Percentiles rank a stretch among this genome's conserved stretches.
phyloP scores from a whole-genome alignment of 345 rosid genomes.

The Clausena lansium region DNA sequence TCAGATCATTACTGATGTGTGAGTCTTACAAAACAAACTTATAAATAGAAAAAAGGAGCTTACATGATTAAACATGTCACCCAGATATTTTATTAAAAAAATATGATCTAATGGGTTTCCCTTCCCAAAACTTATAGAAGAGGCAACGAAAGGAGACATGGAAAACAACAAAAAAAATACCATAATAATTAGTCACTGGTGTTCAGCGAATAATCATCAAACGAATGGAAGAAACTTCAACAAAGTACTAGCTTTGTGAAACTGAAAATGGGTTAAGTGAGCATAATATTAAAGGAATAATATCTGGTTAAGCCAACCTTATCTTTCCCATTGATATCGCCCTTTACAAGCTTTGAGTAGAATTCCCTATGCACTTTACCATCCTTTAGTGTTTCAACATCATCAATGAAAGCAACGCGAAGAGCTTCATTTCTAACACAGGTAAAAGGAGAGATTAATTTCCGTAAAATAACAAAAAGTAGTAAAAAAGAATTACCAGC shows the following conservation, averaged over 20 bases:
- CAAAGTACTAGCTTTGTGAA: not conserved
- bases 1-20: not conserved
- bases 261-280: not conserved
- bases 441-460: slow-evolving; percentile 15
- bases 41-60: not conserved
- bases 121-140: not conserved
- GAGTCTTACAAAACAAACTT: not conserved
- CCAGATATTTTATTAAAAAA: not conserved
- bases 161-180: not conserved
- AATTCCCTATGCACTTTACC: slow-evolving; percentile 73
- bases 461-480: slow-evolving; percentile 4
- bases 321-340: slow-evolving; percentile 93
- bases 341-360: slow-evolving; percentile 94
- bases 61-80: not conserved
- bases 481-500: not conserved
- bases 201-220: not conserved
- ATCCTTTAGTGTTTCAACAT: slow-evolving; percentile 74
- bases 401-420: slow-evolving; percentile 93
- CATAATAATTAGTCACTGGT: not conserved
- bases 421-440: slow-evolving; percentile 92
- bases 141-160: not conserved
- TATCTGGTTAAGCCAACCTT: slow-evolving; percentile 44
- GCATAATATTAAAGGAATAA: not conserved
- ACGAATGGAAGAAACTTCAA: not conserved
- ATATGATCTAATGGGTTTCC: not conserved